Base-by-base conservation (phyloP, 2,329 filamentous ascomycete species). In the Acephala macrosclerotiorum region DNA sequence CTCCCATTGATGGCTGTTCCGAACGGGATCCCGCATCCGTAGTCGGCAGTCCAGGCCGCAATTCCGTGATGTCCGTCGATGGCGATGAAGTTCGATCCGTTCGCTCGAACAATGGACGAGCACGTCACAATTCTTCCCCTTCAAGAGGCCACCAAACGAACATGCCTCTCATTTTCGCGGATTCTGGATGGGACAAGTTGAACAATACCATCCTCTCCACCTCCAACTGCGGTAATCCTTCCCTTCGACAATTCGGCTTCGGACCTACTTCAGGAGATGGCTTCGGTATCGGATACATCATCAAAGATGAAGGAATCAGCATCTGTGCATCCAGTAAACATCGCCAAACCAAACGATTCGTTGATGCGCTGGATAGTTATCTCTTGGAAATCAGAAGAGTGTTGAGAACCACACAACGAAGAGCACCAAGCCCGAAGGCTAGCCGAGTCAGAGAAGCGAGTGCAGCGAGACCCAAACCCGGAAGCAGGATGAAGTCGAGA, bases 161-260 rank as follows among this genome's bases (percentile, higher is more conserved):
- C 64, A 85, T 95, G 73, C 96, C 96, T 0, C 82, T 89, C 6
- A 85, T 99, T 64, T 99, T 98, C 78, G 89, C 90, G 57, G 96
- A 99, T 75, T 73, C 86, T 0, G 96, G 95, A 57, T 99, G 94
- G 94, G 95, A 98, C 79, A 94, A 92, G 77, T 87, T 97, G 70
- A 98, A 98, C 82, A 96, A 87, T 69, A 98, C 95, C 9, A 93
- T 98, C 70, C 83, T 99, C 45, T 97, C 93, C 7, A 98, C 96
- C 0, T 97, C 94, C n/a, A 99, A 99, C 83, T 99, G 96, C 79
- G 96, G 96, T 66, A 99, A 98, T 79, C 96, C 96, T 0, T 93
- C 91, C 0, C 88, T 99, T 20, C 89, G 96, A 1, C 95, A 98
- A 74, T 99, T 99, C 74, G 96, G 96, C 3, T 99, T 99, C 76